Conservation (phyloP, 163 green algal genomes). For the Scenedesmus sp. region DNA sequence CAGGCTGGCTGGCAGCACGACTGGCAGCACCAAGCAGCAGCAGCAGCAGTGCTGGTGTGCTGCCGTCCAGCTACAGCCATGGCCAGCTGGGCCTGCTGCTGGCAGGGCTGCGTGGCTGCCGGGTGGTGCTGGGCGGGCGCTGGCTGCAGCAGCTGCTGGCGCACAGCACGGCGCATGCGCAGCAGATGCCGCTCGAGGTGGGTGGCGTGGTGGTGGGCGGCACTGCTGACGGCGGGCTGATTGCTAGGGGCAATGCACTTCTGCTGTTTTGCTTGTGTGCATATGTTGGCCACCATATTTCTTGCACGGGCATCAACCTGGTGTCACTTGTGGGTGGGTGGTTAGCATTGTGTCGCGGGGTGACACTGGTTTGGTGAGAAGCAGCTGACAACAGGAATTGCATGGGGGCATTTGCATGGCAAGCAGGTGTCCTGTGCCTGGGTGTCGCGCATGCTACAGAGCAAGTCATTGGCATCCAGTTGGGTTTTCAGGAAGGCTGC, state of each 20-base stretch:
- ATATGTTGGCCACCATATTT: too few relatives aligned
- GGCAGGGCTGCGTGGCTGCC: slow-evolving; percentile 3
- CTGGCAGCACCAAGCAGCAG: neutral
- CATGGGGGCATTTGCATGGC: neutral
- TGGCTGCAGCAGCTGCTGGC: slow-evolving; percentile 24
- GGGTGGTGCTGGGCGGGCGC: neutral
- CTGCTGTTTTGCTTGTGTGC: too few relatives aligned
- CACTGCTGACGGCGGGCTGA: neutral
- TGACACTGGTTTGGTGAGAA: neutral
- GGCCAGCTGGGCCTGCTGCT: slow-evolving; percentile 2
- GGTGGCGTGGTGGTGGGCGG: neutral
- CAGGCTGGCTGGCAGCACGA: slow-evolving; percentile 19
- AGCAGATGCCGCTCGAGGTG: neutral
- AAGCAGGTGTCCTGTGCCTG: neutral
- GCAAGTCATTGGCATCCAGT: too few relatives aligned
- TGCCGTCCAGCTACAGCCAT: neutral
- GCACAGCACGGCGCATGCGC: neutral
- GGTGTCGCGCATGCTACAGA: too few relatives aligned
- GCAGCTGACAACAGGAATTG: too few relatives aligned
- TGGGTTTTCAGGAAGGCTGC: too few relatives aligned
- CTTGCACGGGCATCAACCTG: too few relatives aligned
- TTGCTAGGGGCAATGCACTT: neutral
- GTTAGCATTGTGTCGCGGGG: neutral
- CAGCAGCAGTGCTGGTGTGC: neutral
- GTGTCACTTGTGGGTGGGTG: neutral